Evolutionary conservation across 768 basidiomycete genomes (phyloP).

Genomic region (Russula vinacea): DNA sequence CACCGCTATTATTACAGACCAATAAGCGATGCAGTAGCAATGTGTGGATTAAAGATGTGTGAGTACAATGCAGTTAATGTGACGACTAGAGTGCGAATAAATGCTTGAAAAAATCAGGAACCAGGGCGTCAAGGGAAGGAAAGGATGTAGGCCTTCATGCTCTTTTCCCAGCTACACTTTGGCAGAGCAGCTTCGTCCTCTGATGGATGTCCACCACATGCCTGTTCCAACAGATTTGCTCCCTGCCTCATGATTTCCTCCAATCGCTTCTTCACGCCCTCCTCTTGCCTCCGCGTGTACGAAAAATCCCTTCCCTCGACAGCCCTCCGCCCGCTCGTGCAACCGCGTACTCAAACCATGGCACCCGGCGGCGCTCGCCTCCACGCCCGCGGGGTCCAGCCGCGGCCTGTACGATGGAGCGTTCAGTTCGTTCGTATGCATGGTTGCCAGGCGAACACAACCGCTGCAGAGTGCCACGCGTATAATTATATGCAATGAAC

Average conservation of each 20-base stretch:
- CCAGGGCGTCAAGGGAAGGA: conserved; percentile 50
- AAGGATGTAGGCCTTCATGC: conserved; percentile 62
- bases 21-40: conserved; percentile 6
- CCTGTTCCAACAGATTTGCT: conserved; percentile 35
- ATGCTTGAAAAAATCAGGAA: too few species aligned
- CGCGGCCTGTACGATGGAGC: conserved; percentile 41
- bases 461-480: conserved; percentile 37
- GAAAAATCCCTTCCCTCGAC: conserved; percentile 11
- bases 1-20: not conserved
- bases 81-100: not conserved
- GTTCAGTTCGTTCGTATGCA: conserved; percentile 45
- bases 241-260: conserved; percentile 38
- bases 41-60: conserved; percentile 9
- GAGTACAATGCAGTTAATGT: conserved; percentile 3
- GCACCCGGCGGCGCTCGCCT: conserved; percentile 9
- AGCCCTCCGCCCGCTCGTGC: conserved; percentile 12
- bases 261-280: conserved; percentile 33
- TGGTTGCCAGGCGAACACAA: conserved; percentile 41
- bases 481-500: conserved; percentile 49
- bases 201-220: conserved; percentile 44
- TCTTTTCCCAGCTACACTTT: conserved; percentile 57
- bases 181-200: conserved; percentile 40
- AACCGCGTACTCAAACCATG: conserved; percentile 24
- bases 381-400: conserved; percentile 18
- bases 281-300: conserved; percentile 30